A percentile compares a stretch with the other conserved stretches of the same genome.
Evolutionary conservation across 1,284 basidiomycete genomes (phyloP).

Genomic region (Cutaneotrichosporon sp.): DNA sequence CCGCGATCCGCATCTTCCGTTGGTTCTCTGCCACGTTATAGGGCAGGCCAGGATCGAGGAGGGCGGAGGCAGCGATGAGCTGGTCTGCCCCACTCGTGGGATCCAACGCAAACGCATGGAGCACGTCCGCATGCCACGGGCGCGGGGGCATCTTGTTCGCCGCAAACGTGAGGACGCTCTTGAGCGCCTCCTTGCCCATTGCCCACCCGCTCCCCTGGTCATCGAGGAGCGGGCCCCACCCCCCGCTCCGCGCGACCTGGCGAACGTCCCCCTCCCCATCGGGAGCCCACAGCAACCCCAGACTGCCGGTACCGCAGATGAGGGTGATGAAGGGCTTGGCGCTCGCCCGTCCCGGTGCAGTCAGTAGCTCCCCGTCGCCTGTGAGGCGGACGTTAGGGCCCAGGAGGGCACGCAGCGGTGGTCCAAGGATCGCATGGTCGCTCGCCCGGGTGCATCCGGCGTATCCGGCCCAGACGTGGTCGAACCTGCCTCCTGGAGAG

Average conservation of each 20-base stretch:
- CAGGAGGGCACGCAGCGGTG: not conserved
- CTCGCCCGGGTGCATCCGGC: conserved; percentile 17
- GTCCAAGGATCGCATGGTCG: conserved; percentile 11
- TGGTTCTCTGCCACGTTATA: conserved; percentile 8
- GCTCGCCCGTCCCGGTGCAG: conserved; percentile 1
- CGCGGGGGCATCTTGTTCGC: conserved; percentile 10
- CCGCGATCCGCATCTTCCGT: conserved; percentile 17
- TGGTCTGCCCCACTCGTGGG: not conserved
- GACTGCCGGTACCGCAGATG: conserved; percentile 18
- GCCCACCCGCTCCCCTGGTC: conserved; percentile 20
- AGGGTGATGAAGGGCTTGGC: conserved; percentile 5
- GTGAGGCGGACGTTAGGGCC: conserved; percentile 14
- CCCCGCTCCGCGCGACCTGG: conserved; percentile 9
- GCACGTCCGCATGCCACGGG: conserved; percentile 8
- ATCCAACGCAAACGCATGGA: conserved; percentile 5
- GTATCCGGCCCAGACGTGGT: conserved; percentile 12
- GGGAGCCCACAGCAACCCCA: conserved; percentile 11
- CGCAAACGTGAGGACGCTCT: conserved; percentile 7
- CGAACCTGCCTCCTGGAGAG: not conserved
- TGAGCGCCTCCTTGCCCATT: conserved; percentile 15
- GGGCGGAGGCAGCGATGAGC: conserved; percentile 4
- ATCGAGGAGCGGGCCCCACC: conserved; percentile 19
- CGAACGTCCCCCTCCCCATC: not conserved
- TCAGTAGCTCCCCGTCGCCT: conserved; percentile 16
- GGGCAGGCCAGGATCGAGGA: not conserved